Percentiles rank a stretch among this genome's conserved stretches.
Evolutionary conservation across 305 asterid genomes (phyloP).

Genomic region (Fraxinus albicans): DNA sequence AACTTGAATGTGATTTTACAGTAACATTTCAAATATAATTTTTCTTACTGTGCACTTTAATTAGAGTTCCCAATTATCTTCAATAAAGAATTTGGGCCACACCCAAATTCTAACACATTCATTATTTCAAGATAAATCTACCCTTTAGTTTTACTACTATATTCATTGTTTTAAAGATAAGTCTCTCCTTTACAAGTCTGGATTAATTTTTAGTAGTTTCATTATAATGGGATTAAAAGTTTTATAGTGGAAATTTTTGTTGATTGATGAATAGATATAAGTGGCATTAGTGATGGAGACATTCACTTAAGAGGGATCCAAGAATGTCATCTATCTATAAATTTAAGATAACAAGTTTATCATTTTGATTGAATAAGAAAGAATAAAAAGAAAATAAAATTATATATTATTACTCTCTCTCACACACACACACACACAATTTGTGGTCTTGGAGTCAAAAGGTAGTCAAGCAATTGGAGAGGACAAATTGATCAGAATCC

Average conservation of each 20-base stretch:
- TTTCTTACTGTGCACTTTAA: too few species aligned
- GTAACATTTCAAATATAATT: too few species aligned
- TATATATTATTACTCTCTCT: too few species aligned
- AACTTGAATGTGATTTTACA: too few species aligned
- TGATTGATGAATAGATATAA: not conserved
- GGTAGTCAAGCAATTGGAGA: slow-evolving; percentile 47
- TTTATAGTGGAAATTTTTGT: too few species aligned
- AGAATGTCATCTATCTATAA: not conserved
- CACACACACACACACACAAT: not conserved
- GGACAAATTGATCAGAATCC: slow-evolving; percentile 36
- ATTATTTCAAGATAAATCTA: too few species aligned
- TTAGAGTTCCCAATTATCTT: too few species aligned
- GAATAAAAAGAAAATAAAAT: not conserved
- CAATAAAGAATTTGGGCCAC: too few species aligned
- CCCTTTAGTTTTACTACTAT: too few species aligned
- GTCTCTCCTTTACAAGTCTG: not conserved
- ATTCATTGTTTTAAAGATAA: not conserved
- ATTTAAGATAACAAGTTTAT: not conserved
- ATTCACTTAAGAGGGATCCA: not conserved
- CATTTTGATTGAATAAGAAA: not conserved
- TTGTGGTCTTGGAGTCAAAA: slow-evolving; percentile 28
- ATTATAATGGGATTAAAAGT: too few species aligned
- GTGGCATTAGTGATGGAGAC: not conserved
- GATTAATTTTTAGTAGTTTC: too few species aligned
- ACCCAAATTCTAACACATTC: too few species aligned